phyloP scores from a whole-genome alignment of 768 basidiomycete species.

The Podaxis mareebaensis region DNA sequence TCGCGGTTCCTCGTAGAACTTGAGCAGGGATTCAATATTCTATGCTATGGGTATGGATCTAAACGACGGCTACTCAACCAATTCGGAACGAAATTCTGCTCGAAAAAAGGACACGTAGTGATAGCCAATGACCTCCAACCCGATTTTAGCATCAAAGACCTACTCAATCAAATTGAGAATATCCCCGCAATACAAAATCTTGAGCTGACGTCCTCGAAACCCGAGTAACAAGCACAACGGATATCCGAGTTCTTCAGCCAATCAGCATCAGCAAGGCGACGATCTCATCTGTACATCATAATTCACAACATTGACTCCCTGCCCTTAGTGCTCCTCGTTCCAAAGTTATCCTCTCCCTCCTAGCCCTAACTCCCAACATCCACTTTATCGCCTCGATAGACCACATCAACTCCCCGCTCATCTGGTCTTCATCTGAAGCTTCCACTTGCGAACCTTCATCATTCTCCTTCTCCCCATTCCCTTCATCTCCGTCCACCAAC shows the following conservation, averaged over 20 bases:
- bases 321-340: too few species aligned
- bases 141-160: conserved; percentile 52
- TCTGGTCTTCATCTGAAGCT: too few species aligned
- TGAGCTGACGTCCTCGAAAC: conserved; percentile 28
- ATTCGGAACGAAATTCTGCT: conserved; percentile 61
- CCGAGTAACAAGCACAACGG: conserved; percentile 61
- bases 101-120: conserved; percentile 66
- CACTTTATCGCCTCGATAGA: too few species aligned
- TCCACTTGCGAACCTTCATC: too few species aligned
- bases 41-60: conserved; percentile 87
- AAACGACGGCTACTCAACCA: conserved; percentile 76
- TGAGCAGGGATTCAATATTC: conserved; percentile 79
- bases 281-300: conserved; percentile 53
- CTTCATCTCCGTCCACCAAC: conserved; percentile 11
- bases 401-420: too few species aligned
- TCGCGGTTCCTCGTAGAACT: conserved; percentile 71
- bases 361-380: too few species aligned
- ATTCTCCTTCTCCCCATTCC: too few species aligned
- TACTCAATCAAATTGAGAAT: conserved; percentile 61
- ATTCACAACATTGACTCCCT: too few species aligned
- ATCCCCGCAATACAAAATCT: conserved; percentile 30
- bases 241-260: conserved; percentile 61
- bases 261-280: conserved; percentile 19
- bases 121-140: conserved; percentile 81
- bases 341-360: too few species aligned